Percentiles rank a stretch among this genome's conserved stretches.
Conservation (phyloP, 2,329 filamentous ascomycete genomes). For the Pseudogymnoascus sp. region DNA sequence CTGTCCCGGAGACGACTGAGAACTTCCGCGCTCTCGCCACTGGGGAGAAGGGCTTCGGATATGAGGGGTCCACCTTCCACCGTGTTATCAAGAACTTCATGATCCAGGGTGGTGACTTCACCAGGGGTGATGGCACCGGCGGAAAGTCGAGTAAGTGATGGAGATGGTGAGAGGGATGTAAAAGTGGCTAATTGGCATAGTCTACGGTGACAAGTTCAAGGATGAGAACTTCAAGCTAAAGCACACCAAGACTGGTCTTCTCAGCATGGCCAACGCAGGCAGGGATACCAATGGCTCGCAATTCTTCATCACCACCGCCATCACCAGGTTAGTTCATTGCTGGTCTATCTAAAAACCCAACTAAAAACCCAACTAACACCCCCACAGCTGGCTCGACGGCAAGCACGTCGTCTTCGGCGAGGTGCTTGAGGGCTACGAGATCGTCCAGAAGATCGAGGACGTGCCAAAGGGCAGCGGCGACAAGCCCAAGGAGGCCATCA, state of each 20-base stretch:
- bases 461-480: constrained; percentile 56
- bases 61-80: constrained; percentile 76
- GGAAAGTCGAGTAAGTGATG: constrained; percentile 67
- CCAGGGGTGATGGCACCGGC: constrained; percentile 70
- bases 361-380: constrained; percentile 14
- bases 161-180: not conserved
- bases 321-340: constrained; percentile 53
- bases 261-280: constrained; percentile 81
- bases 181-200: constrained; percentile 31
- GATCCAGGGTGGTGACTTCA: constrained; percentile 89
- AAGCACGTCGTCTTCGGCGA: constrained; percentile 83
- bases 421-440: constrained; percentile 75
- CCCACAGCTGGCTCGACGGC: constrained; percentile 66
- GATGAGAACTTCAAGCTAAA: constrained; percentile 96
- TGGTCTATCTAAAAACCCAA: not conserved
- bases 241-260: constrained; percentile 74
- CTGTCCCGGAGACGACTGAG: constrained; percentile 65
- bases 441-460: constrained; percentile 72
- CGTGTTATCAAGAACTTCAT: constrained; percentile 86
- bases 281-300: constrained; percentile 82
- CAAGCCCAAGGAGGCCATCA: constrained; percentile 61
- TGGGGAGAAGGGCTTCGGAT: constrained; percentile 79
- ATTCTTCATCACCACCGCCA: constrained; percentile 82
- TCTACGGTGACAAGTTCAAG: constrained; percentile 75
- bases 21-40: constrained; percentile 76